Conservation (phyloP, 495 filamentous ascomycete genomes). For the Tuber microsphaerosporum region DNA sequence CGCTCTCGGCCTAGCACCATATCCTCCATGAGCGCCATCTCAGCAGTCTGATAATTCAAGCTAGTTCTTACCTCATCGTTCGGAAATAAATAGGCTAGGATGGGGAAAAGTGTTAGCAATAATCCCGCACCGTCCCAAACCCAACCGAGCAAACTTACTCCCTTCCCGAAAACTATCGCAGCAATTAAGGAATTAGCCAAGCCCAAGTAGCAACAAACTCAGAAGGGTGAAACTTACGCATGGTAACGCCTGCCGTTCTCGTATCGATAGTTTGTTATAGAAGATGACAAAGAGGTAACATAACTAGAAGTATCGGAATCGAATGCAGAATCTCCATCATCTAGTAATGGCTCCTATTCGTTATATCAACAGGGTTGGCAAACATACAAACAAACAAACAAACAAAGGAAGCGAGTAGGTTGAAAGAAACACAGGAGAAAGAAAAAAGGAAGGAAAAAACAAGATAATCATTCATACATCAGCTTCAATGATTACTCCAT, state of each 20-base stretch:
- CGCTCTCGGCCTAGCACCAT: not conserved
- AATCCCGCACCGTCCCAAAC: too few relatives aligned
- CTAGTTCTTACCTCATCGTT: slow-evolving; percentile 25
- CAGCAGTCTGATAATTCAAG: not conserved
- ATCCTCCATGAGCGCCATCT: not conserved
- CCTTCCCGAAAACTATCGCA: slow-evolving; percentile 16
- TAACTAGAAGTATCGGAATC: not conserved
- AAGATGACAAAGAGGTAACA: not conserved
- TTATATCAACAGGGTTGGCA: not conserved
- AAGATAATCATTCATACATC: not conserved
- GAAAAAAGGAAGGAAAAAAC: not conserved
- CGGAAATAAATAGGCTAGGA: slow-evolving; percentile 19
- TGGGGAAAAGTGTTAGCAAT: not conserved
- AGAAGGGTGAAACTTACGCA: slow-evolving; percentile 5
- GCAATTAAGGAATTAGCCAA: not conserved
- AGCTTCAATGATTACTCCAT: not conserved
- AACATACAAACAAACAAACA: not conserved
- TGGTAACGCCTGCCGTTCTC: slow-evolving; percentile 31
- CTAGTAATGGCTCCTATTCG: not conserved
- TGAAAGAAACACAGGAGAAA: not conserved
- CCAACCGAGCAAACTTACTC: not conserved
- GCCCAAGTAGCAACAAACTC: not conserved
- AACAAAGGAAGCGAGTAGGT: not conserved
- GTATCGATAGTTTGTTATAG: slow-evolving; percentile 18
- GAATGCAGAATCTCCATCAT: not conserved